Evolutionary conservation across 257 asterid species (phyloP).

Genomic region (Cinchona pubescens): DNA sequence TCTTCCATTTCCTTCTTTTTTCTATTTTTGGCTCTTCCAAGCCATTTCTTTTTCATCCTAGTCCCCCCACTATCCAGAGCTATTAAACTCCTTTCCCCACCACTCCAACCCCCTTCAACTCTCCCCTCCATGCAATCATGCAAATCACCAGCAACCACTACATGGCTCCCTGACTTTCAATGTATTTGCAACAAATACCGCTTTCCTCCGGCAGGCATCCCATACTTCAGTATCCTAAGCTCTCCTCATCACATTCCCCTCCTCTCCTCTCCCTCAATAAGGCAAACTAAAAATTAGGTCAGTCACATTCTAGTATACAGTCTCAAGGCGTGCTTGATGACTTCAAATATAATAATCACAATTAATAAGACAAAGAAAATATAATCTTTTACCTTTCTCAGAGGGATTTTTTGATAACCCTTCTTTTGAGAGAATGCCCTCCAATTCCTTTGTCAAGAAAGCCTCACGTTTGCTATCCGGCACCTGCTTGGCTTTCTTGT

Average conservation of each 20-base stretch:
- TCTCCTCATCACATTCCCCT: not conserved
- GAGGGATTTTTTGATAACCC: slow-evolving; percentile 74
- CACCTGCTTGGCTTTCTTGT: slow-evolving; percentile 86
- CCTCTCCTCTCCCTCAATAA: not conserved
- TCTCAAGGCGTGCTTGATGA: not conserved
- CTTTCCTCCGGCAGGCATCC: not conserved
- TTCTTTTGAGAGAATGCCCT: slow-evolving; percentile 75
- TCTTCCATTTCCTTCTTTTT: not conserved
- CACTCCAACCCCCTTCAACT: not conserved
- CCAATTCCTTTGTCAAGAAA: slow-evolving; percentile 70
- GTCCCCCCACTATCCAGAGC: not conserved
- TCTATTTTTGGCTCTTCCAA: not conserved
- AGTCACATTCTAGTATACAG: not conserved
- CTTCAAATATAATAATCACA: not conserved
- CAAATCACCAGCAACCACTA: not conserved
- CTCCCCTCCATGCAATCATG: not conserved
- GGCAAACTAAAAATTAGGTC: not conserved
- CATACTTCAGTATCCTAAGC: not conserved
- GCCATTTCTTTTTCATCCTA: too few species aligned
- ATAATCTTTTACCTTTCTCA: slow-evolving; percentile 70
- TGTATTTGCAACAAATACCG: not conserved
- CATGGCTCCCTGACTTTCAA: not conserved
- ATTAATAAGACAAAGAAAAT: not conserved
- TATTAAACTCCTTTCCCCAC: not conserved
- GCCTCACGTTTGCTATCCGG: slow-evolving; percentile 72